phyloP scores from a whole-genome alignment of 2,329 filamentous ascomycete genomes.

The Peltaster fructicola region DNA sequence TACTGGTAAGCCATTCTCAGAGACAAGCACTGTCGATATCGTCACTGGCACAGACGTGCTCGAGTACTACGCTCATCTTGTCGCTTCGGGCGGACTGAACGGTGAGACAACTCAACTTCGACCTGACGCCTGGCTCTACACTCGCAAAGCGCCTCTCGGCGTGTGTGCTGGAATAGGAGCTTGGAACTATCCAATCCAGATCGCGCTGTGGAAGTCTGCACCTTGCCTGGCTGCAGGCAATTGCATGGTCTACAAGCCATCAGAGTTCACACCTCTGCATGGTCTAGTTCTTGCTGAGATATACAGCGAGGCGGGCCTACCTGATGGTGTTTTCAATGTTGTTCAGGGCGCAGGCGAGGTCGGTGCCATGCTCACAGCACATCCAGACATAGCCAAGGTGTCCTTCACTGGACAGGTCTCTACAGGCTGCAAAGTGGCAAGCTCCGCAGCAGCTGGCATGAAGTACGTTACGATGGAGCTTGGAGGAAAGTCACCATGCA shows the following conservation, averaged over 20 bases:
- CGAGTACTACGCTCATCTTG: conserved; percentile 69
- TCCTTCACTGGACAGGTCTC: conserved; percentile 78
- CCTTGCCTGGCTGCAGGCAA: conserved; percentile 75
- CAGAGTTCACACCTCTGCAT: conserved; percentile 74
- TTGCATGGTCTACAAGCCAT: conserved; percentile 82
- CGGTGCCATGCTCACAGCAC: conserved; percentile 55
- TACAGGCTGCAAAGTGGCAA: conserved; percentile 68
- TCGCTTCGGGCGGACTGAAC: conserved; percentile 61
- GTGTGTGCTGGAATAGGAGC: conserved; percentile 78
- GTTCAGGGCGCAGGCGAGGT: conserved; percentile 65
- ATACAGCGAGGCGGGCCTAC: conserved; percentile 62
- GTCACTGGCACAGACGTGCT: conserved; percentile 70
- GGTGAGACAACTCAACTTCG: conserved; percentile 62
- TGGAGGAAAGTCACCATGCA: conserved; percentile 66
- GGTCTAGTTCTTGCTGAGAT: conserved; percentile 57
- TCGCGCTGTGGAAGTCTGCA: conserved; percentile 77
- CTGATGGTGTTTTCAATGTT: conserved; percentile 72
- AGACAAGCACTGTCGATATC: conserved; percentile 71
- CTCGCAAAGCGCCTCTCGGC: conserved; percentile 62
- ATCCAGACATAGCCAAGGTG: conserved; percentile 62
- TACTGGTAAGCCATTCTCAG: conserved; percentile 70
- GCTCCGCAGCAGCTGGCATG: conserved; percentile 57
- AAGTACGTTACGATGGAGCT: conserved; percentile 89
- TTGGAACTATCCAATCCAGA: conserved; percentile 87
- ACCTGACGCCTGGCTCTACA: conserved; percentile 65